Conservation (phyloP, 331 rosid species). For the Rosa hybrid region DNA sequence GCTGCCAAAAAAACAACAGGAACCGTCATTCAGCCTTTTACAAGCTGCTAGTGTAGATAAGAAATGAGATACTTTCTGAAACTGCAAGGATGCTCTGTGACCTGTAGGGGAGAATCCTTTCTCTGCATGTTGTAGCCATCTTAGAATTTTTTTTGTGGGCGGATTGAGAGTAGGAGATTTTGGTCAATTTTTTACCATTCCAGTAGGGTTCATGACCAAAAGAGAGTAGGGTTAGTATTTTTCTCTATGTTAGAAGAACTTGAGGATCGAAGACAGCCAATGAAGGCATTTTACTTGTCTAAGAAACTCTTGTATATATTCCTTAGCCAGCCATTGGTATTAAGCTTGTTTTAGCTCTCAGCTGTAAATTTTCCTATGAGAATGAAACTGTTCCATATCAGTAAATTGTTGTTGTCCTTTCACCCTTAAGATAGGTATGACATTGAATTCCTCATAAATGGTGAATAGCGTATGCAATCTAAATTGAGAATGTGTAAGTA, state of each 20-base stretch:
- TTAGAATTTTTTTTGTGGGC: not conserved
- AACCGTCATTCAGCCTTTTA: conserved; percentile 45
- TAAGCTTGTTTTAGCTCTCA: not conserved
- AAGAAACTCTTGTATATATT: not conserved
- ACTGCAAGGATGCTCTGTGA: not conserved
- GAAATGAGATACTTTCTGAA: not conserved
- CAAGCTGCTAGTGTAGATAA: conserved; percentile 28
- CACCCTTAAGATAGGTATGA: too few species aligned
- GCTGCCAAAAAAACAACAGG: conserved; percentile 56
- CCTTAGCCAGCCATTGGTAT: not conserved
- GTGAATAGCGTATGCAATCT: not conserved
- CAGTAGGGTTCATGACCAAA: conserved; percentile 1
- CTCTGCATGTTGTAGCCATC: not conserved
- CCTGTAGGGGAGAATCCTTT: not conserved
- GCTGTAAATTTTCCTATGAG: not conserved
- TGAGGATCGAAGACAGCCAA: not conserved
- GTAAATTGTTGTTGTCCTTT: not conserved
- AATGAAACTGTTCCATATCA: not conserved
- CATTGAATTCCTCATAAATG: too few species aligned
- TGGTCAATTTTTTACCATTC: not conserved
- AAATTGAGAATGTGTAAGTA: not conserved
- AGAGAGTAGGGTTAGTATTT: not conserved
- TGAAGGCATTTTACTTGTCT: not conserved
- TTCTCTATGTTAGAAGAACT: not conserved
- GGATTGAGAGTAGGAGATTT: not conserved